Evolutionary conservation across 805 yeast species (phyloP).

Genomic region (Suhomyces sp.): DNA sequence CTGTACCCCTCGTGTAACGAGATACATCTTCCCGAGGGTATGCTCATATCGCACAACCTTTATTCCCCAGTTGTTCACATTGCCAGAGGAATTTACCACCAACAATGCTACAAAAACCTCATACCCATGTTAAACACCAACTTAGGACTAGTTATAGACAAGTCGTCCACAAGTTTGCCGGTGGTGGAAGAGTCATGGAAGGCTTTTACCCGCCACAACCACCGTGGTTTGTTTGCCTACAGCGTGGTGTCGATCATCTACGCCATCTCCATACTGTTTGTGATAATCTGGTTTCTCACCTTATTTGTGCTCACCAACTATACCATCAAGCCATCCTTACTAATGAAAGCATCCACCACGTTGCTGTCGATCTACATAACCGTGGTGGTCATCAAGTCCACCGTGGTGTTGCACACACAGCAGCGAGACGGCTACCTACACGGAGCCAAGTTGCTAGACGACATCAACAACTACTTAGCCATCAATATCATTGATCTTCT

Average conservation of each 20-base stretch:
- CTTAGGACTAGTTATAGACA: constrained; percentile 28
- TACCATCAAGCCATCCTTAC: constrained; percentile 56
- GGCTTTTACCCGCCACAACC: constrained; percentile 29
- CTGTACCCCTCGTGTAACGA: constrained; percentile 32
- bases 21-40: constrained; percentile 30
- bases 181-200: constrained; percentile 49
- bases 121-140: constrained; percentile 41
- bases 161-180: constrained; percentile 38
- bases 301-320: constrained; percentile 63
- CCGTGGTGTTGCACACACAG: constrained; percentile 46
- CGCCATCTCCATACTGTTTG: constrained; percentile 61
- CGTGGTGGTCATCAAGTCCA: constrained; percentile 46
- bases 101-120: constrained; percentile 28
- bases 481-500: constrained; percentile 58
- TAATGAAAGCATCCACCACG: constrained; percentile 49
- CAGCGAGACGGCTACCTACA: constrained; percentile 42
- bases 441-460: constrained; percentile 44
- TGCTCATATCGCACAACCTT: constrained; percentile 28
- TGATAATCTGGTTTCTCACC: constrained; percentile 61
- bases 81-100: constrained; percentile 23
- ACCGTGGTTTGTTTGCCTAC: constrained; percentile 47
- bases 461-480: constrained; percentile 41
- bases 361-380: constrained; percentile 56
- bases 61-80: constrained; percentile 22
- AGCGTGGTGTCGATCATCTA: constrained; percentile 62